These are phyloP conservation scores for Pilasporangium apinafurcum DNA, from an alignment of 352 stramenopile species.

Conservation along the genomic window DNA sequence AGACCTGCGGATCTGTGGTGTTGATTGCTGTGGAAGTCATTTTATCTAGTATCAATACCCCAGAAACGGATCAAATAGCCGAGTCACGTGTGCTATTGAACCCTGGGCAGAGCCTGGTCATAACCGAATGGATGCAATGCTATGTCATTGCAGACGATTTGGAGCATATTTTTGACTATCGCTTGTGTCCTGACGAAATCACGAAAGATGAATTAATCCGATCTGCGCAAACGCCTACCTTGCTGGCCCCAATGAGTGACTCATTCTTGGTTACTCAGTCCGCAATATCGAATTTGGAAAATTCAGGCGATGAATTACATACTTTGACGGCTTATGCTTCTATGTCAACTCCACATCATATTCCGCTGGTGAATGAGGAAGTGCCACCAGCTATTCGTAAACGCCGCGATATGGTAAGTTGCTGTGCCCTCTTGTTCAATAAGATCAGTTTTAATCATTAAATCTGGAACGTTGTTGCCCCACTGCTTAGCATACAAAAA, in stretches of 20 bases:
- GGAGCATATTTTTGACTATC: conserved; percentile 50
- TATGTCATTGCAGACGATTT: conserved; percentile 85
- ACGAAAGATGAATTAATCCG: conserved; percentile 33
- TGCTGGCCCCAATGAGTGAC: conserved; percentile 43
- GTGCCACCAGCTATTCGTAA: conserved; percentile 3
- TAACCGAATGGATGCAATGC: conserved; percentile 75
- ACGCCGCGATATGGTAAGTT: conserved; percentile 8
- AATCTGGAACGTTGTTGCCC: too few species aligned
- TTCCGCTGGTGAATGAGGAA: background rate
- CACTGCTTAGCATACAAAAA: too few species aligned
- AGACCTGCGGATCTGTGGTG: conserved; percentile 61
- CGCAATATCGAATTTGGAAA: conserved; percentile 2
- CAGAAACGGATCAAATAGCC: conserved; percentile 8
- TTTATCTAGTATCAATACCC: conserved; percentile 33
- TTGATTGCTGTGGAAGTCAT: conserved; percentile 78
- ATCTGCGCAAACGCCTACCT: conserved; percentile 14
- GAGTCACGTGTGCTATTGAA: conserved; percentile 75
- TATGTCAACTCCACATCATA: conserved; percentile 33
- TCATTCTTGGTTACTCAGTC: conserved; percentile 43
- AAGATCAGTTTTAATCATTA: too few species aligned
- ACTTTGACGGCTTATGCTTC: conserved; percentile 47
- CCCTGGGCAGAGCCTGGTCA: conserved; percentile 61
- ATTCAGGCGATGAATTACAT: conserved; percentile 32
- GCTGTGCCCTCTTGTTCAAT: too few species aligned
- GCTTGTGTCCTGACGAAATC: conserved; percentile 43